Percentiles rank a stretch among this genome's conserved stretches.
Conservation (phyloP, 495 filamentous ascomycete genomes). For the Entonaema liquescens region DNA sequence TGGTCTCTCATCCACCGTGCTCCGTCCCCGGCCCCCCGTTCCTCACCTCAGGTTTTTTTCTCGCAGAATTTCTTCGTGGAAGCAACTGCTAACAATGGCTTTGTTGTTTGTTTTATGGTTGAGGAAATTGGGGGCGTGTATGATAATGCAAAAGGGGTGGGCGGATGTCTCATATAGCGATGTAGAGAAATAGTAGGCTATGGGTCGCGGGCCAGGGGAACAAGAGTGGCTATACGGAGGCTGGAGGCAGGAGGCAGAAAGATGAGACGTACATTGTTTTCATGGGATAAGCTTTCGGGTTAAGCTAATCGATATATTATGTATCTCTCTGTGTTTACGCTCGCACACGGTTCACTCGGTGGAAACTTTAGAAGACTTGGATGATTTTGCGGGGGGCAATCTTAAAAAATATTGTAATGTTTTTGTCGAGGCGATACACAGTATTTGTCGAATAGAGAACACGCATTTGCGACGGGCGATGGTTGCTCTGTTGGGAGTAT, state of each 20-base stretch:
- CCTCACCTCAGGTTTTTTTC: not conserved
- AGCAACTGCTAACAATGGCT: not conserved
- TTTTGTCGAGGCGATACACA: slow-evolving; percentile 13
- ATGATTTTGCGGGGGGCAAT: slow-evolving; percentile 20
- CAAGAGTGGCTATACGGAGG: not conserved
- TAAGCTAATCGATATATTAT: not conserved
- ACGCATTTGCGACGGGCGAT: not conserved
- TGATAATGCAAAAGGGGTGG: not conserved
- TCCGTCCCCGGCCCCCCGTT: slow-evolving; percentile 1
- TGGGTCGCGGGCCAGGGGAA: not conserved
- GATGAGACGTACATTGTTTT: slow-evolving; percentile 29
- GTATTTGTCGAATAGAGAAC: not conserved
- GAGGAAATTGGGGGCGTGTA: not conserved
- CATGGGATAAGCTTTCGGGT: slow-evolving; percentile 10
- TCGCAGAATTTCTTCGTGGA: not conserved
- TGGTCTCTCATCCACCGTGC: not conserved
- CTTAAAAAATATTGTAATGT: slow-evolving; percentile 1
- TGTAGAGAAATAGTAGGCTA: not conserved
- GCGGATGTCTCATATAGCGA: not conserved
- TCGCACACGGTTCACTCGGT: slow-evolving; percentile 15
- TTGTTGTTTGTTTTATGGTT: not conserved
- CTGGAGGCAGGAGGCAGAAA: not conserved
- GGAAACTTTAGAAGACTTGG: slow-evolving; percentile 13
- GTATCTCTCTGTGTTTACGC: slow-evolving; percentile 7
- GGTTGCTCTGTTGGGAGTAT: not conserved